Evolutionary conservation across 1,284 basidiomycete species (phyloP).

Genomic region (Boletus nobilissimus): DNA sequence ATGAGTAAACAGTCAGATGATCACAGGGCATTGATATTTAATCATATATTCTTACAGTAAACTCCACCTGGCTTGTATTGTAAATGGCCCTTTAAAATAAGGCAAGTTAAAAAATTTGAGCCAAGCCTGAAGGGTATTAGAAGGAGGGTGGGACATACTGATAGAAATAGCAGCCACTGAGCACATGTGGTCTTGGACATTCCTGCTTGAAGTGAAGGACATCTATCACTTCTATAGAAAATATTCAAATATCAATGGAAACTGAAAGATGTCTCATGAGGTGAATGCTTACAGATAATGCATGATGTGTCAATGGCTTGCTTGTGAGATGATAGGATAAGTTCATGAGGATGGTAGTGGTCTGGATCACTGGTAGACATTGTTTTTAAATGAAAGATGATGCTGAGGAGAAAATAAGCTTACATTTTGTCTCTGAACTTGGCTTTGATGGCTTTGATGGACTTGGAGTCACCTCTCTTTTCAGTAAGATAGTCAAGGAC

Average conservation of each 20-base stretch:
- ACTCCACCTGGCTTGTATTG: background rate
- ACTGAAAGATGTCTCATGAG: too few species aligned
- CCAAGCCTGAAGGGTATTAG: too few species aligned
- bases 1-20: too few species aligned
- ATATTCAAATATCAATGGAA: too few species aligned
- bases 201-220: slow-evolving; percentile 19
- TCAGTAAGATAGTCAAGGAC: background rate
- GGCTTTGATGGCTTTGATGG: slow-evolving; percentile 2
- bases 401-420: background rate
- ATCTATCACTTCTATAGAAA: slow-evolving; percentile 11
- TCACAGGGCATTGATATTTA: too few species aligned
- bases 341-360: slow-evolving; percentile 7
- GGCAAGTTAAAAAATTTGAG: too few species aligned
- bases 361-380: background rate
- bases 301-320: background rate
- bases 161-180: slow-evolving; percentile 22
- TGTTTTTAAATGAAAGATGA: accelerated
- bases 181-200: slow-evolving; percentile 15
- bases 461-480: background rate
- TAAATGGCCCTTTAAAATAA: slow-evolving; percentile 3
- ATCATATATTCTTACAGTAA: background rate
- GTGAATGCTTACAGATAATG: background rate
- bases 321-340: slow-evolving; percentile 17
- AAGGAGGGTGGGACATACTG: background rate
- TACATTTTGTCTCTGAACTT: slow-evolving; percentile 4